Evolutionary conservation across 2,329 filamentous ascomycete genomes (phyloP), one percentile per base, ranked within the genome.

Genomic region (Fusarium floridanum): DNA sequence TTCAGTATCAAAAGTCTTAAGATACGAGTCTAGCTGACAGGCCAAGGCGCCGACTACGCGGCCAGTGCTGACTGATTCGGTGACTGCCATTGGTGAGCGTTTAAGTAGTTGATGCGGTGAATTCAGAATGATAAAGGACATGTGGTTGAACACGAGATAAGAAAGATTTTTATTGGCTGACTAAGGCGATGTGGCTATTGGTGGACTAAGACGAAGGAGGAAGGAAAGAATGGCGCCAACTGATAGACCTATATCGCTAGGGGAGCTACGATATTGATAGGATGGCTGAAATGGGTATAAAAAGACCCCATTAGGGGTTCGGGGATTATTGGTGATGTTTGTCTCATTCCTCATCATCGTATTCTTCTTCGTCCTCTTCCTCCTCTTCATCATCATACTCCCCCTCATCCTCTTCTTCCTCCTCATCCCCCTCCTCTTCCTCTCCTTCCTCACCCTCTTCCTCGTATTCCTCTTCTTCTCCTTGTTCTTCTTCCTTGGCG

Each of bases 11-110:
- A 82, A 67, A 0, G 61, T 75, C 8, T 64, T 73, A 2, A 76
- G 74, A 10, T 81, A 82, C 0, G 80, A 81, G 20, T 80, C 59
- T 1, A 62, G 64, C 45, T 82, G 80, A 5, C 80, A 82, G 3
- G 76, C 74, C 9, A 82, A 60, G 0, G 78, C 80, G 2, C 80
- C 80, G 6, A 82, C 79, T 0, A 78, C 55, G 10, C 61, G 67
- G 17, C 67, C 57, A 14, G 37, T 59, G 16, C 3, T 61, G 16
- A 22, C 5, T 16, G 62, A 24, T 3, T 72, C 59, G 17, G 37
- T 6, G 45, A 62, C 20, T 14, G 69, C 43, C 72, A 74, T 74
- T 17, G 32, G 22, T 20, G 17, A 55, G 27, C 7, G n/a, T 34
- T 55, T 14, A 5, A 29, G 7, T 32, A 14, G 50, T 48, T 27